phyloP scores from a whole-genome alignment of 345 rosid species.

The Eucalyptus pauciflora region DNA sequence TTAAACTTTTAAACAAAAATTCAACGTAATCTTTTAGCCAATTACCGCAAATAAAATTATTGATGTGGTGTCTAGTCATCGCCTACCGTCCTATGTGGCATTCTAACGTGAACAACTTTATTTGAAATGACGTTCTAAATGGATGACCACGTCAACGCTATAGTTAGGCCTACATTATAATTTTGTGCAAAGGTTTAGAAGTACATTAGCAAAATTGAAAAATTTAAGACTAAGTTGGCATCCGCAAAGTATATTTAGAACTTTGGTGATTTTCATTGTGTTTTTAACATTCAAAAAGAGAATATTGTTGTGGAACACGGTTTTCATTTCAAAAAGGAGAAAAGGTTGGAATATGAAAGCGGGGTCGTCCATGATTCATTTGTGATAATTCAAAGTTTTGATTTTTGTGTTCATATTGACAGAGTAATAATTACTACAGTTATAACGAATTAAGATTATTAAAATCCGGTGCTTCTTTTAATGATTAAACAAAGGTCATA shows the following conservation, averaged over 20 bases:
- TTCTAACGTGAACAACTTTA: not conserved
- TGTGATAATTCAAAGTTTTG: not conserved
- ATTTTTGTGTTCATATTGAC: not conserved
- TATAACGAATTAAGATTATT: not conserved
- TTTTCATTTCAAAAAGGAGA: not conserved
- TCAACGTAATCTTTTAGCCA: not conserved
- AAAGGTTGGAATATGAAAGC: not conserved
- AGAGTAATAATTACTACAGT: too few relatives aligned
- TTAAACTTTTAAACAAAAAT: not conserved
- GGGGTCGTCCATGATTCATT: not conserved
- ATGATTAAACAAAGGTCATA: not conserved
- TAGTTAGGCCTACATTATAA: not conserved
- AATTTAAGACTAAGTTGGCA: rapidly evolving
- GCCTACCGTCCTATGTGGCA: not conserved
- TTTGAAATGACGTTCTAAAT: rapidly evolving
- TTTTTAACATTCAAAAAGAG: not conserved
- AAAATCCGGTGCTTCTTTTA: not conserved
- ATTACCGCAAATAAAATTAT: not conserved
- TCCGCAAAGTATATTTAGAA: not conserved
- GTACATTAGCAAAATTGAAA: not conserved
- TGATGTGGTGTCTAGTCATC: rapidly evolving
- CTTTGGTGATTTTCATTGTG: not conserved
- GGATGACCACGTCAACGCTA: rapidly evolving
- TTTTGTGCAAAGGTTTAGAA: not conserved
- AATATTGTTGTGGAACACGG: not conserved